Evolutionary conservation across 257 asterid species (phyloP).

Genomic region (Solanum etuberosum): DNA sequence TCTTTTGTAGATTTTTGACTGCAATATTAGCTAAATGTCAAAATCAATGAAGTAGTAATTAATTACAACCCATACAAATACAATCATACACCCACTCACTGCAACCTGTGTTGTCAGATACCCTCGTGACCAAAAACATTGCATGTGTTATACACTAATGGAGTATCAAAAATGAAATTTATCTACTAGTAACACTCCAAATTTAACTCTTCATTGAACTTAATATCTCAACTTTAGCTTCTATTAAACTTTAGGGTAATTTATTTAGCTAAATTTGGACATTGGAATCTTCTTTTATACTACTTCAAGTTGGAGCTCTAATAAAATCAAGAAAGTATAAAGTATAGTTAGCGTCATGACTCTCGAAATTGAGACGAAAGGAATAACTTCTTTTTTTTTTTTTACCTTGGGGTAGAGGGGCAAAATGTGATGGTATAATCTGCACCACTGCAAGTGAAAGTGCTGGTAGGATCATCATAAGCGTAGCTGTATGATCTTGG

Average conservation of each 20-base stretch:
- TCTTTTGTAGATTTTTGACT: constrained; percentile 86
- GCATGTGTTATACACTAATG: neutral
- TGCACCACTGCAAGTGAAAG: constrained; percentile 85
- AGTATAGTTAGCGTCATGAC: too few relatives aligned
- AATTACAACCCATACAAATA: neutral
- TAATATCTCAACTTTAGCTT: neutral
- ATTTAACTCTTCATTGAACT: too few relatives aligned
- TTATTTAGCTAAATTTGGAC: neutral
- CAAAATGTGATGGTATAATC: constrained; percentile 81
- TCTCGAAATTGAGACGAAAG: too few relatives aligned
- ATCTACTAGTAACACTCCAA: neutral
- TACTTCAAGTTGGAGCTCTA: neutral
- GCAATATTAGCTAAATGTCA: constrained; percentile 10
- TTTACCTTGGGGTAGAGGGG: constrained; percentile 77
- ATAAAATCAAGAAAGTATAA: too few relatives aligned
- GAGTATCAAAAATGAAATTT: neutral
- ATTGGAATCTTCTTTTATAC: neutral
- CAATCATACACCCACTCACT: neutral
- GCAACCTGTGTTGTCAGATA: neutral
- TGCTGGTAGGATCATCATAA: constrained; percentile 91
- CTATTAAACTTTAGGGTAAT: neutral
- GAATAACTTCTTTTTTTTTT: neutral
- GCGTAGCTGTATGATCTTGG: constrained; percentile 95
- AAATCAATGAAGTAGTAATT: neutral
- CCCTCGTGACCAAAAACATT: neutral